These are phyloP conservation scores for Ganoderma meredithae DNA, from an alignment of 1,284 basidiomycete genomes.

Conservation along the genomic window DNA sequence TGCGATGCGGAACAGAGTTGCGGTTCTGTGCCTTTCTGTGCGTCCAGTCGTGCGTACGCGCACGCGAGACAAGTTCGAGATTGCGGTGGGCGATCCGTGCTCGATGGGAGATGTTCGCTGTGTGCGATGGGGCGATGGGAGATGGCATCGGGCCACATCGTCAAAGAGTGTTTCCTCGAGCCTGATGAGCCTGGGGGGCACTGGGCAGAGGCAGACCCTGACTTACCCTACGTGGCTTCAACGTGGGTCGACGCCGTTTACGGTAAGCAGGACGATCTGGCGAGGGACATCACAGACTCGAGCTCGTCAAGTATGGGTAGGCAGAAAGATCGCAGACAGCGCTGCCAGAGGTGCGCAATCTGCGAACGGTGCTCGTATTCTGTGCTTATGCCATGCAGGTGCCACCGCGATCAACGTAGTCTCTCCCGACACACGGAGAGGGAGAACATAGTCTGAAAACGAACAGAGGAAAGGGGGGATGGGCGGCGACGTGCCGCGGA, in stretches of 20 bases:
- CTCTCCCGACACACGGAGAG: neutral
- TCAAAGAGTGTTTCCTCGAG: neutral
- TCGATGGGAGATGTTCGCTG: neutral
- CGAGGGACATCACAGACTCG: neutral
- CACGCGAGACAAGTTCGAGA: neutral
- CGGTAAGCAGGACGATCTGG: neutral
- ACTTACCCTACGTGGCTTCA: neutral
- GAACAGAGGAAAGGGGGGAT: too few species aligned
- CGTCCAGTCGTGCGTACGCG: neutral
- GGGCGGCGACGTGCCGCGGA: neutral
- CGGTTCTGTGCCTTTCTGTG: neutral
- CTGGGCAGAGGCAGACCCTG: neutral
- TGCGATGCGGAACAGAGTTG: neutral
- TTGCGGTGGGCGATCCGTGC: constrained; percentile 5
- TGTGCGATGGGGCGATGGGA: constrained; percentile 2
- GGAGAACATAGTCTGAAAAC: neutral
- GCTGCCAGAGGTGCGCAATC: neutral
- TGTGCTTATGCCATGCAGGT: neutral
- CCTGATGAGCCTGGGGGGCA: neutral
- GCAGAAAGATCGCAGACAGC: neutral
- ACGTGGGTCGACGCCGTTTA: neutral
- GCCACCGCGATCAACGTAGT: neutral
- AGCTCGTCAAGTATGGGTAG: too few species aligned
- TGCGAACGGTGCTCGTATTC: neutral
- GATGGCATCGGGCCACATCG: constrained; percentile 5